Base-by-base conservation (phyloP, 2,329 filamentous ascomycete species). In the Didymella segeticola region DNA sequence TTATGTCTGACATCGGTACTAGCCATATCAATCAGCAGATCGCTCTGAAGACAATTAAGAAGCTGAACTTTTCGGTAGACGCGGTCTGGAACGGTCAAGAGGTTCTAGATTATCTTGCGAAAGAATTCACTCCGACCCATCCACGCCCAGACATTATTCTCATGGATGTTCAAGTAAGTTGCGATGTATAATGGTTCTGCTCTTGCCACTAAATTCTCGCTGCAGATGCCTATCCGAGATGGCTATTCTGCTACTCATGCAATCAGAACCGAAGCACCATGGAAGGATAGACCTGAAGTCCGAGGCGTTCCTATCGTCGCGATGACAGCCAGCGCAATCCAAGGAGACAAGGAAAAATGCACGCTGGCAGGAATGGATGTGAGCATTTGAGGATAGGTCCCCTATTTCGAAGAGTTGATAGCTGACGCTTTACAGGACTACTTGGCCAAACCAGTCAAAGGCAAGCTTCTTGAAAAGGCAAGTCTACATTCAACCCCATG, bases 311-410 rank as follows among this genome's bases (percentile, higher is more conserved):
- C 89, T 0, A 90, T 92, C 43, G 86, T 92, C 30, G 89, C 89
- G n/a, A 90, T 92, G 87, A 92, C 89, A 0, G 89, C 89, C 4
- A 89, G 86, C 4, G 89, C 89, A 0, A 91, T 91, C 33, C 87
- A 90, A 67, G 89, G 89, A 4, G 89, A 92, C 64, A 80, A 83
- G 42, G 89, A 91, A 68, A 91, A 90, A 68, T 91, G 89, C 67
- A 83, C 84, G 55, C 82, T 81, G 56, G 87, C 88, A 8, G 89
- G 89, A 26, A 91, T 91, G 89, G 88, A 91, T 58, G 70, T 72
- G 49, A 70, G 68, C n/a, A n/a, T 66, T n/a, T 43, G 17, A 41
- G 50, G 43, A 46, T 34, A 50, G 47, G n/a, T 43, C 47, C 47
- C 53, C 45, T 49, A 46, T 30, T 25, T 54, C 29, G 29, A 36